A percentile compares a stretch with the other conserved stretches of the same genome.
Conservation (phyloP, 306 rosid genomes). For the Castanopsis chinensis region DNA sequence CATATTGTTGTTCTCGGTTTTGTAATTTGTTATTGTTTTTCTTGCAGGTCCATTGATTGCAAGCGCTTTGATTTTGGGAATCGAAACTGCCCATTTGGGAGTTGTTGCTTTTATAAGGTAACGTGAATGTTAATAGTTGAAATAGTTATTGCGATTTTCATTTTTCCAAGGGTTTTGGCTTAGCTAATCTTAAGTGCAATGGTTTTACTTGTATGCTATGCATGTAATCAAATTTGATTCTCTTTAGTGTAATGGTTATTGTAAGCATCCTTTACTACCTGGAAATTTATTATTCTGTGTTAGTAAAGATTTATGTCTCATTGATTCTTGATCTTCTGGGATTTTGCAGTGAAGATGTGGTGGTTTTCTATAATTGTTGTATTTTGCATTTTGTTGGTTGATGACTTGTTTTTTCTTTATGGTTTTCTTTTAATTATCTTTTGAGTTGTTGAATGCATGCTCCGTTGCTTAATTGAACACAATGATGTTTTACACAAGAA, state of each 20-base stretch:
- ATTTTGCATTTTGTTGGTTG: neutral
- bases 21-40: neutral
- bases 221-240: too few species aligned
- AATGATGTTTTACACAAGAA: too few species aligned
- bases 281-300: neutral
- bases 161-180: neutral
- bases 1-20: neutral
- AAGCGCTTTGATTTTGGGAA: conserved; percentile 95
- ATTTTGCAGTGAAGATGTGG: neutral
- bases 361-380: neutral
- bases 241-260: neutral
- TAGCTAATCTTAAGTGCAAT: too few species aligned
- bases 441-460: too few species aligned
- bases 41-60: conserved; percentile 89
- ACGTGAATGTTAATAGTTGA: neutral
- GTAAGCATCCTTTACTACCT: neutral
- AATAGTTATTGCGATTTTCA: neutral
- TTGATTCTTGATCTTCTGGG: neutral
- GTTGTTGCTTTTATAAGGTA: conserved; percentile 98
- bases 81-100: conserved; percentile 95
- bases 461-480: neutral
- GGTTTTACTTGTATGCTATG: too few species aligned
- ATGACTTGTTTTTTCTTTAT: neutral
- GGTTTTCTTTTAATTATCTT: neutral
- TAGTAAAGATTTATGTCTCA: neutral